Evolutionary conservation across 176 grass and related monocot genomes (phyloP).

Genomic region (Eleusine coracana): DNA sequence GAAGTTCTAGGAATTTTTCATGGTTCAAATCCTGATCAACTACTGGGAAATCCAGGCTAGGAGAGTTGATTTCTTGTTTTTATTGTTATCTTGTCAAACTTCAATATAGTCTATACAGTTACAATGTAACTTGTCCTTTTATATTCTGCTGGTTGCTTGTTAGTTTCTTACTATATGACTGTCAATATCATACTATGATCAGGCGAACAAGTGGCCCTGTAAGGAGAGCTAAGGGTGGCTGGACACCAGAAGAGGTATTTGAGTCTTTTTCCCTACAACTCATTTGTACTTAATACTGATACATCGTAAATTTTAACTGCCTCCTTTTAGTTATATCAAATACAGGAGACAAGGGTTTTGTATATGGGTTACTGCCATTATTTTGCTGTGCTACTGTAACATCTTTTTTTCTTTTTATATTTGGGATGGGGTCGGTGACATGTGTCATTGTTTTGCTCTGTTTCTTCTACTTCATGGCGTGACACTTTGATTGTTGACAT

Average conservation of each 20-base stretch:
- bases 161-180: slow-evolving; percentile 23
- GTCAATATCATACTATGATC: slow-evolving; percentile 13
- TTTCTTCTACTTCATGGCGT: not conserved
- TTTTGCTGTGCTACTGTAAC: not conserved
- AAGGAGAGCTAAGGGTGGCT: slow-evolving; percentile 92
- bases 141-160: slow-evolving; percentile 11
- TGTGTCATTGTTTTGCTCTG: not conserved
- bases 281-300: not conserved
- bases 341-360: not conserved
- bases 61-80: not conserved
- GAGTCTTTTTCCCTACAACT: slow-evolving; percentile 12
- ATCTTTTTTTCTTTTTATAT: not conserved
- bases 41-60: not conserved
- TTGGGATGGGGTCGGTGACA: not conserved
- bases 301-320: too few species aligned
- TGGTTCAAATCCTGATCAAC: slow-evolving; percentile 15
- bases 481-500: not conserved
- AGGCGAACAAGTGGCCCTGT: slow-evolving; percentile 84
- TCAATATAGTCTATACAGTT: slow-evolving; percentile 13
- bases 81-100: not conserved
- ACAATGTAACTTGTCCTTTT: slow-evolving; percentile 6
- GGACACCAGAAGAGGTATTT: slow-evolving; percentile 81
- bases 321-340: not conserved
- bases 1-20: not conserved
- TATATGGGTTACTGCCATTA: not conserved